These are phyloP conservation scores for Penicillium bovifimosum DNA, from an alignment of 495 filamentous ascomycete genomes.

Conservation along the genomic window DNA sequence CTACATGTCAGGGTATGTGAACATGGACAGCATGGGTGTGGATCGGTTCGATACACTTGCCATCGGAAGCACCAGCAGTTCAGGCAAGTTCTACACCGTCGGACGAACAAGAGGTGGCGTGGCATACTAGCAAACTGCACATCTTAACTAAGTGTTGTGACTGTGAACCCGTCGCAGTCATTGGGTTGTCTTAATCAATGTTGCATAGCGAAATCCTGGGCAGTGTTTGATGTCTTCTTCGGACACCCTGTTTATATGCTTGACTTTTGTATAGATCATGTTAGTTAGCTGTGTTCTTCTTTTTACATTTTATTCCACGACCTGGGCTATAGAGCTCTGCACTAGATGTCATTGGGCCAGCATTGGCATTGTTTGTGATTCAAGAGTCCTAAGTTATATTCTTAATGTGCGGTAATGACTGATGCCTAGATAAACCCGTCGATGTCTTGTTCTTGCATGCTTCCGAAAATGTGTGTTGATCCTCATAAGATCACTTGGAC, in stretches of 20 bases:
- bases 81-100: conserved; percentile 38
- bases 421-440: neutral
- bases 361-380: neutral
- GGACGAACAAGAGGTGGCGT: conserved; percentile 28
- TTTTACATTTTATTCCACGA: neutral
- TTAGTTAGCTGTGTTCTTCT: neutral
- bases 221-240: neutral
- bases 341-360: neutral
- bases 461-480: too few species aligned
- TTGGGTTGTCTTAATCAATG: neutral
- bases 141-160: neutral
- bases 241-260: neutral
- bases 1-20: conserved; percentile 75
- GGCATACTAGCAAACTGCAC: conserved; percentile 22
- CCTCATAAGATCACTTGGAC: neutral
- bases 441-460: neutral
- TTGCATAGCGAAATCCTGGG: conserved; percentile 9
- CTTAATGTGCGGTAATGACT: conserved; percentile 6
- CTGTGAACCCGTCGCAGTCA: neutral
- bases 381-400: neutral
- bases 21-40: conserved; percentile 52
- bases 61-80: conserved; percentile 29
- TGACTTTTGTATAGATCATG: neutral
- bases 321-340: neutral
- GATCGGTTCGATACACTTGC: conserved; percentile 68